These are phyloP conservation scores for Phytophthora syringae DNA, from an alignment of 352 stramenopile genomes.

Conservation along the genomic window DNA sequence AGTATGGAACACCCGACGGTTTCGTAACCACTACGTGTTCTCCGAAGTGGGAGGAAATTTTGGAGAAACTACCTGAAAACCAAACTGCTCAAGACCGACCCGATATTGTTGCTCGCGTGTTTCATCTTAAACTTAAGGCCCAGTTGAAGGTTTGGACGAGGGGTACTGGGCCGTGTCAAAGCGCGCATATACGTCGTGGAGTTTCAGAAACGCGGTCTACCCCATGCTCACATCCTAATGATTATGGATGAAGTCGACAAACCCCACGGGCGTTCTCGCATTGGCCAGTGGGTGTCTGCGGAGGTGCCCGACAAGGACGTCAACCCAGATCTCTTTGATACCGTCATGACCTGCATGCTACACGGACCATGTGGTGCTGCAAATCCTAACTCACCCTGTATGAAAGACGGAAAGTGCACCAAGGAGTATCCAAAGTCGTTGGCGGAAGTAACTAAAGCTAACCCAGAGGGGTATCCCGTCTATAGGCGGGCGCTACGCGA, in stretches of 20 bases:
- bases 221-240: no score
- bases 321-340: conserved; percentile 8
- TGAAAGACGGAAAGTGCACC: conserved; percentile 26
- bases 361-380: conserved; percentile 12
- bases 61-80: background rate
- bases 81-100: conserved; percentile 25
- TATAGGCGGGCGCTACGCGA: conserved; percentile 11
- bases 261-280: no score
- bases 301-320: conserved; percentile 21
- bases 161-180: no score
- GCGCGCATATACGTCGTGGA: no score
- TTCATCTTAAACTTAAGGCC: conserved; percentile 21
- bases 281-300: conserved; percentile 11
- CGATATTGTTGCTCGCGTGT: conserved; percentile 29
- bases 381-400: conserved; percentile 8
- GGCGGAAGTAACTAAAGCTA: background rate
- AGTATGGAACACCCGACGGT: conserved; percentile 45
- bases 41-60: conserved; percentile 50
- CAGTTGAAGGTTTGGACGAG: no score
- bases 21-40: conserved; percentile 65
- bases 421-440: conserved; percentile 35
- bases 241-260: no score
- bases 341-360: conserved; percentile 13
- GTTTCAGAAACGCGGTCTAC: no score
- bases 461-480: conserved; percentile 12